Base-by-base conservation (phyloP, 202 grass and related monocot genomes). In the Tripidium arundinaceum region DNA sequence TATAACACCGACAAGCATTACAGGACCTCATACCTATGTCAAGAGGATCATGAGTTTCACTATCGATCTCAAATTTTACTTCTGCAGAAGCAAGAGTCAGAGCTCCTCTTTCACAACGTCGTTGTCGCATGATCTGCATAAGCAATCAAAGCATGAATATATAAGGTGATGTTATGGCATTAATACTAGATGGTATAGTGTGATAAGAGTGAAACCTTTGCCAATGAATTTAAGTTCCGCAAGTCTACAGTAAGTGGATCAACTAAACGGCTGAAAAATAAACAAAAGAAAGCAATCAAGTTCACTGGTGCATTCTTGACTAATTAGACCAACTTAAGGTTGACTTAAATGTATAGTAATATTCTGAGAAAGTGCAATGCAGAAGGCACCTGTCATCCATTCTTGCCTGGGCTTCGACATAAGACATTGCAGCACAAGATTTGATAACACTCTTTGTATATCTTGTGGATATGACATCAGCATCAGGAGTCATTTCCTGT, bases 1-100 rank as follows among this genome's bases (percentile, higher is more conserved):
- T 69, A 81, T 37, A 36, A 66, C 58, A 65, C 37, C 43, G 26
- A 61, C 79, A 29, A n/a, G 74, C 33, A 79, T 50, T 74, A 82
- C 33, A 70, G 45, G 66, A 80, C 37, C 12, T 43, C 24, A 69
- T 87, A 98, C 96, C 96, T 83, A 98, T 98, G 74, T 98, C 96
- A 81, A 98, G 89, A 68, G 95, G 95, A 88, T 98, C 95, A 71
- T 98, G 95, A 83, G 95, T 98, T 92, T 95, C 95, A 81, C 90
- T 95, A 55, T 98, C 95, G 41, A 95, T 98, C 86, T 98, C 86
- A 42, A 98, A 98, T 83, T 98, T 98, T 78, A 98, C 95, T 91
- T 98, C 95, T 39, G 95, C 86, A 38, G 95, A 98, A 93, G 95
- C 95, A 84, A 98, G 95, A 83, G 92, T 98, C 39, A 95, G 79